Percentiles rank a stretch among this genome's conserved stretches.
phyloP scores from a whole-genome alignment of 805 yeast species.

The Grigorovia transvaalensis region DNA sequence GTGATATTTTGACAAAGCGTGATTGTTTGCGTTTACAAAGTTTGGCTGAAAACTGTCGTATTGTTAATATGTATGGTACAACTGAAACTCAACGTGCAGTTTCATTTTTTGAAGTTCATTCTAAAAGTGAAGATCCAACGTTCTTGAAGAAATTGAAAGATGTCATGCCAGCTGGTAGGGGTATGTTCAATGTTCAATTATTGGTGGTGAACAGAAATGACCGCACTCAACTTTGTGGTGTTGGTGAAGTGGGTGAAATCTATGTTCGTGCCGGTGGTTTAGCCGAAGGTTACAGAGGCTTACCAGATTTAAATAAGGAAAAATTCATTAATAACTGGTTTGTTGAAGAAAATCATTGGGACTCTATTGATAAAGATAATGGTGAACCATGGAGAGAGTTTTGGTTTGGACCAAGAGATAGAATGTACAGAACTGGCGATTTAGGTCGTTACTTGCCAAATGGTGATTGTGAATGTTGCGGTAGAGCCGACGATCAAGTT shows the following conservation, averaged over 20 bases:
- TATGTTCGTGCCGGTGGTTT: conserved; percentile 97
- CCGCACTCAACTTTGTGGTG: conserved; percentile 85
- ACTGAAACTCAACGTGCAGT: conserved; percentile 99
- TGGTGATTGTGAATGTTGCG: conserved; percentile 96
- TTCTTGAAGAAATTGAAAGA: conserved; percentile 82
- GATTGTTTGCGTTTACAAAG: conserved; percentile 91
- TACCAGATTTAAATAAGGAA: conserved; percentile 78
- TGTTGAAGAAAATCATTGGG: conserved; percentile 57
- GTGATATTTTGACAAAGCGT: conserved; percentile 93
- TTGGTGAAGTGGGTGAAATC: conserved; percentile 98
- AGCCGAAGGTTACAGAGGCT: conserved; percentile 90
- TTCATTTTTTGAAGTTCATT: conserved; percentile 80
- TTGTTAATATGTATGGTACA: conserved; percentile 98
- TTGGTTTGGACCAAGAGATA: conserved; percentile 92
- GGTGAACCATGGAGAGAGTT: conserved; percentile 57
- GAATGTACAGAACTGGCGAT: conserved; percentile 95
- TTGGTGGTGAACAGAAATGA: conserved; percentile 89
- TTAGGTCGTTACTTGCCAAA: conserved; percentile 93
- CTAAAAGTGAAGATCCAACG: conserved; percentile 54
- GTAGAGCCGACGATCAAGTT: conserved; percentile 98
- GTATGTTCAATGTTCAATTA: conserved; percentile 92
- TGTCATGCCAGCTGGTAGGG: conserved; percentile 96
- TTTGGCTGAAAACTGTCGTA: conserved; percentile 77
- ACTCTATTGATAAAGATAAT: conserved; percentile 40
- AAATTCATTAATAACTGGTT: conserved; percentile 92